These are phyloP conservation scores for Gossypium sturtianum DNA, from an alignment of 345 rosid species.

Conservation along the genomic window DNA sequence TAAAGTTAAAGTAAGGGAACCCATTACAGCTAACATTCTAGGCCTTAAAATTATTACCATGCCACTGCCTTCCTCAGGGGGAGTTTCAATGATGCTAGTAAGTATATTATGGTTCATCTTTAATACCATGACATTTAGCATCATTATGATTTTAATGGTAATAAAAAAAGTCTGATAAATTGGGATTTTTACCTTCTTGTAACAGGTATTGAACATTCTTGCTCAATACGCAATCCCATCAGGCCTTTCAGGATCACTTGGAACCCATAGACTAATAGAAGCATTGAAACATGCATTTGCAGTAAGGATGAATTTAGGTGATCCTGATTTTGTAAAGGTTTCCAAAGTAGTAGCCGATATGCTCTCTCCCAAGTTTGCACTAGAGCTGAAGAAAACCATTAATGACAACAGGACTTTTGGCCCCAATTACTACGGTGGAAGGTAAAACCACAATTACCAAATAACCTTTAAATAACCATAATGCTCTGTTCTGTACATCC, in stretches of 20 bases:
- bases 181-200: constrained; percentile 14
- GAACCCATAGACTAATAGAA: constrained; percentile 48
- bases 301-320: constrained; percentile 62
- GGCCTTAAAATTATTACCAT: constrained; percentile 43
- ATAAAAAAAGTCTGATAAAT: background rate
- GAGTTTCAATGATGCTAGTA: constrained; percentile 49
- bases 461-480: background rate
- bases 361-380: constrained; percentile 49
- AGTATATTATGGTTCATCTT: constrained; percentile 8
- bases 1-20: constrained; percentile 33
- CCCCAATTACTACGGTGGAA: constrained; percentile 45
- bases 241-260: constrained; percentile 39
- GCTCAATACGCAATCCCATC: constrained; percentile 35
- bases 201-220: constrained; percentile 46
- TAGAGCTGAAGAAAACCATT: constrained; percentile 36
- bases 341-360: constrained; percentile 37
- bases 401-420: constrained; percentile 47
- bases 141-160: background rate
- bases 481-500: background rate
- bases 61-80: constrained; percentile 72
- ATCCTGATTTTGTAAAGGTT: constrained; percentile 48
- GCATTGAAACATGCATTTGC: constrained; percentile 59
- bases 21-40: constrained; percentile 32
- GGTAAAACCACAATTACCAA: constrained; percentile 19
- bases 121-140: background rate